Evolutionary conservation across 2,329 filamentous ascomycete species (phyloP), one percentile per base, ranked within the genome.

Genomic region (Cryphonectria nitschkei): DNA sequence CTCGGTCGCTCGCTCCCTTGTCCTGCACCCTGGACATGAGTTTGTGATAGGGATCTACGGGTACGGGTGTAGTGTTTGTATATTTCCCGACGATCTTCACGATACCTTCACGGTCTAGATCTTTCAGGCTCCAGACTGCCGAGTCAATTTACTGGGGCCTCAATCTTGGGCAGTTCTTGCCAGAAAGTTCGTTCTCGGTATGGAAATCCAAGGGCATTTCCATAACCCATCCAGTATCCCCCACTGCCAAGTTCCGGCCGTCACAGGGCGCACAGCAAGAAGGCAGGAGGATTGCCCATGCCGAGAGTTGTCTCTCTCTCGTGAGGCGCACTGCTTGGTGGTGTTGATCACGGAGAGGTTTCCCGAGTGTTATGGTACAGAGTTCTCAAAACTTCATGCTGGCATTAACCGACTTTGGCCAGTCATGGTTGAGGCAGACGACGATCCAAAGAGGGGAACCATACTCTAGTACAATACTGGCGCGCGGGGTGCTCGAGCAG

Each of bases 171-270:
- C 19, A n/a, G 9, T 5, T 61, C n/a, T 11, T 14, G 50, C n/a
- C 16, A 34, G 37, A 58, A 46, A 32, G 41, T 58, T 54, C 46
- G 37, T 56, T 43, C 22, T 22, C 43, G 29, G 56, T 16, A 43
- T 68, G 65, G 22, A 32, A 46, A 32, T 67, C 46, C 58, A 52
- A 68, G 58, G 50, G 43, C 1, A 62, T 39, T 41, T 29, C 68
- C 68, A 68, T 68, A 32, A 41, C 26, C 60, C 60, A 58, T 65
- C 46, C 58, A 39, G 58, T 13, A 32, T n/a, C 60, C 58, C n/a
- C 43, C 50, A 50, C 32, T 70, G 69, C 69, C 69, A 68, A 71
- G 60, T 71, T 68, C 68, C 37, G 32, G 52, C 3, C 22, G 4
- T 26, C 11, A 8, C 32, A 50, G 46, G 22, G 7, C 16, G 22